These are phyloP conservation scores for Tolypocladium capitatum DNA, from an alignment of 2,329 filamentous ascomycete genomes.

Conservation along the genomic window DNA sequence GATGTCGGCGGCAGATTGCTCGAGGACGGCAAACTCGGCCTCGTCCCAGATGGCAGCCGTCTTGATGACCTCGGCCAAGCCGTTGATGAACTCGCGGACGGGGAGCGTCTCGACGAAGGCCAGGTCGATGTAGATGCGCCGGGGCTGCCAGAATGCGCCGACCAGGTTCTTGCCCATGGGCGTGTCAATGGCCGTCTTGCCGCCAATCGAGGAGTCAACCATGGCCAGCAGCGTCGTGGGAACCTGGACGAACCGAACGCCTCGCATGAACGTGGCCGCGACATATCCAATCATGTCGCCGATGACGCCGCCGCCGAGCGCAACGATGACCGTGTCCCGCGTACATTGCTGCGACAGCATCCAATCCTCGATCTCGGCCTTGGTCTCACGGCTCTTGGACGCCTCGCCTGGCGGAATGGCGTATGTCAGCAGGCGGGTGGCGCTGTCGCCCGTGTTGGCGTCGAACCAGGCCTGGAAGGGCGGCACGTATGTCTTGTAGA, in stretches of 20 bases:
- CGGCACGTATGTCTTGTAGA: slow-evolving; percentile 69
- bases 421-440: slow-evolving; percentile 67
- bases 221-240: slow-evolving; percentile 90
- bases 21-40: slow-evolving; percentile 69
- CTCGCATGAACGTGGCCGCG: slow-evolving; percentile 96
- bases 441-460: slow-evolving; percentile 11
- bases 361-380: slow-evolving; percentile 96
- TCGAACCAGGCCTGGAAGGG: slow-evolving; percentile 43
- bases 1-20: slow-evolving; percentile 67
- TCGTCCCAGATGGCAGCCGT: slow-evolving; percentile 95
- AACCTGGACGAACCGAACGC: slow-evolving; percentile 90
- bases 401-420: slow-evolving; percentile 81
- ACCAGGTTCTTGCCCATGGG: slow-evolving; percentile 93
- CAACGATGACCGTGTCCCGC: slow-evolving; percentile 86
- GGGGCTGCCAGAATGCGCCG: slow-evolving; percentile 92
- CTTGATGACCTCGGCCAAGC: slow-evolving; percentile 97
- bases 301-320: slow-evolving; percentile 90
- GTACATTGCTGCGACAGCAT: slow-evolving; percentile 86
- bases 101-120: slow-evolving; percentile 84
- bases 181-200: slow-evolving; percentile 96
- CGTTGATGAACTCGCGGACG: slow-evolving; percentile 88
- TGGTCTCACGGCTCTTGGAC: slow-evolving; percentile 86
- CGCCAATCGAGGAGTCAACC: slow-evolving; percentile 97
- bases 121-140: slow-evolving; percentile 87
- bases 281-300: slow-evolving; percentile 97